Base-by-base conservation (phyloP, 2,329 filamentous ascomycete genomes). In the Aspergillus proliferans region DNA sequence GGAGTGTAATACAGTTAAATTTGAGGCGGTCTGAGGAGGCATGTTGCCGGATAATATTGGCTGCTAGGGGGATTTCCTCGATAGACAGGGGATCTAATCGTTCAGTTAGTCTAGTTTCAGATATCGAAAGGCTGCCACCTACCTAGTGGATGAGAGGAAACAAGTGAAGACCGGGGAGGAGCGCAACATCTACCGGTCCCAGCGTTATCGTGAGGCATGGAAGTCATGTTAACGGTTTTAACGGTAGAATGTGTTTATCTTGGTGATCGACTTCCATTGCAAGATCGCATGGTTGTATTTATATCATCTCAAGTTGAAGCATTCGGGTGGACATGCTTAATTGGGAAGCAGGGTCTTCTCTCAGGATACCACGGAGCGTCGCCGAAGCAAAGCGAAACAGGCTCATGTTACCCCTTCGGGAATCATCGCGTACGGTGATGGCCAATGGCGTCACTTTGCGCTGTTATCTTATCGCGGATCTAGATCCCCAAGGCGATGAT, bases 1-100 rank as follows among this genome's bases (percentile, higher is more conserved):
- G 85, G 78, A 48, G 85, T 80, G 40, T 79, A 83, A 66, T 55
- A 54, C 63, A 68, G 53, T 66, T 65, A 55, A 68, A 69, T 26
- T 67, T 68, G 54, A 67, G 44, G 10, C 59, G 53, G 47, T 59
- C 61, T 19, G 62, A 63, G 45, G 48, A 58, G 19, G 21, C 39
- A 53, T 53, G 49, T 14, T 53, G 46, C 14, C 53, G 53, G 40
- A 53, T 55, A 6, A 55, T 43, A 26, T 46, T 49, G 5, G 53
- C 45, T 14, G 45, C 51, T 7, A 48, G 4, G 15, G 51, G 51
- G 9, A 55, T 55, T 41, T 55, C 53, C 34, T 51, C 45, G 33
- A 51, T 47, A 6, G 34, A 44, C 9, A 55, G 39, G 45, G 53
- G 53, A 45, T 55, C 53, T 55, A 14, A 8, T 36, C 28, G 9